Percentiles rank a stretch among this genome's conserved stretches.
Conservation (phyloP, 139 green algal genomes). For the Volvox reticuliferus region DNA sequence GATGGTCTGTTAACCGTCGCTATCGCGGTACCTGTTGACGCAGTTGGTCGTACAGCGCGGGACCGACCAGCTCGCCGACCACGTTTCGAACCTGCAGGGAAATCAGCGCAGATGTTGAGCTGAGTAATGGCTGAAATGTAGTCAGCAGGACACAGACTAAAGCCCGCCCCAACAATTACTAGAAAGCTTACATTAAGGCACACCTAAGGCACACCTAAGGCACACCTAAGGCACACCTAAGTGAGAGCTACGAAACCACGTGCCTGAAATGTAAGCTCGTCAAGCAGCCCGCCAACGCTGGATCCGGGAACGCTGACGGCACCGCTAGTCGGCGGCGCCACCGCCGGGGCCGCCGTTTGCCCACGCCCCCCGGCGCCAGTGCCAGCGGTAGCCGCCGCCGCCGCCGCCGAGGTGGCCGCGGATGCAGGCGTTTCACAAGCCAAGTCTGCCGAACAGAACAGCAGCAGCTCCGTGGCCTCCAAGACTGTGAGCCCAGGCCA, state of each 20-base stretch:
- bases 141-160: too few species aligned
- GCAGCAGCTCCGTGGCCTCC: constrained; percentile 67
- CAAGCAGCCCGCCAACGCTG: background rate
- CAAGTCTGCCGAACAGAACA: constrained; percentile 66
- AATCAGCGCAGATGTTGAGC: too few species aligned
- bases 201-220: too few species aligned
- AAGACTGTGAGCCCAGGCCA: constrained; percentile 43
- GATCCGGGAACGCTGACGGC: background rate
- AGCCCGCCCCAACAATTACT: too few species aligned
- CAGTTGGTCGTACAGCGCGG: constrained; percentile 41
- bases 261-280: constrained; percentile 35
- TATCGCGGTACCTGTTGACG: constrained; percentile 12
- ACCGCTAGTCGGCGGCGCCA: background rate
- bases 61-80: constrained; percentile 37
- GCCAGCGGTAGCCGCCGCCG: background rate
- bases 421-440: background rate
- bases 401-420: background rate
- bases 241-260: background rate
- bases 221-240: too few species aligned
- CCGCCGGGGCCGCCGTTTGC: background rate
- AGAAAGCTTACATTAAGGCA: too few species aligned
- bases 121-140: too few species aligned
- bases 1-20: too few species aligned
- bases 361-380: too few species aligned
- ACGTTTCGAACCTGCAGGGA: constrained; percentile 22